A percentile compares a stretch with the other conserved stretches of the same genome.
Evolutionary conservation across 768 basidiomycete genomes (phyloP).

Genomic region (Crucibulum laeve): DNA sequence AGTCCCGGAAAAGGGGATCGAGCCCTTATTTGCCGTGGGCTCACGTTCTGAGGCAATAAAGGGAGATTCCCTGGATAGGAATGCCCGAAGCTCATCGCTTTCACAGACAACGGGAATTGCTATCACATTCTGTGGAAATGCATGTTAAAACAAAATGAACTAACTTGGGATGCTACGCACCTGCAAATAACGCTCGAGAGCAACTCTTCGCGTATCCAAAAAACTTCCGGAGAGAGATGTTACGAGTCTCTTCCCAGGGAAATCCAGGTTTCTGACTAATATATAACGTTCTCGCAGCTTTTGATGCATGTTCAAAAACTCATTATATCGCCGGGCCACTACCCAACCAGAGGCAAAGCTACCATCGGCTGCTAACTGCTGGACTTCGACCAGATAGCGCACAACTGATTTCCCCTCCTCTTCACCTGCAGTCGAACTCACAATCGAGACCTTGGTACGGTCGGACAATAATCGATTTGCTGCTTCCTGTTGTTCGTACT

Average conservation of each 20-base stretch:
- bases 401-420: constrained; percentile 89
- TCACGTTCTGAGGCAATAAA: constrained; percentile 58
- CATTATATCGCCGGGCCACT: constrained; percentile 90
- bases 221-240: constrained; percentile 84
- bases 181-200: constrained; percentile 89
- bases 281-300: constrained; percentile 74
- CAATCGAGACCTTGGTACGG: constrained; percentile 80
- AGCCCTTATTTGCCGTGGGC: constrained; percentile 29
- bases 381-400: constrained; percentile 88
- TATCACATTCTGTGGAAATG: constrained; percentile 54
- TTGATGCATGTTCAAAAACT: constrained; percentile 88
- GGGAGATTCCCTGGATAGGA: constrained; percentile 85
- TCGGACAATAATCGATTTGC: constrained; percentile 84
- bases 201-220: constrained; percentile 73
- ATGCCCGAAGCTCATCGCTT: constrained; percentile 75
- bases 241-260: constrained; percentile 92
- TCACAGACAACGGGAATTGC: constrained; percentile 73
- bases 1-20: constrained; percentile 56
- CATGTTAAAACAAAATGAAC: not conserved
- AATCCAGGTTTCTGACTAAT: constrained; percentile 68
- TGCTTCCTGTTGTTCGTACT: constrained; percentile 93
- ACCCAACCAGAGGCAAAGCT: constrained; percentile 87
- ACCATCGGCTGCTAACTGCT: constrained; percentile 79
- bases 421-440: constrained; percentile 77
- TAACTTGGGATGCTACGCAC: constrained; percentile 34